phyloP scores from a whole-genome alignment of 202 grass and related monocot genomes.

The Thinopyrum obtusiflorum region DNA sequence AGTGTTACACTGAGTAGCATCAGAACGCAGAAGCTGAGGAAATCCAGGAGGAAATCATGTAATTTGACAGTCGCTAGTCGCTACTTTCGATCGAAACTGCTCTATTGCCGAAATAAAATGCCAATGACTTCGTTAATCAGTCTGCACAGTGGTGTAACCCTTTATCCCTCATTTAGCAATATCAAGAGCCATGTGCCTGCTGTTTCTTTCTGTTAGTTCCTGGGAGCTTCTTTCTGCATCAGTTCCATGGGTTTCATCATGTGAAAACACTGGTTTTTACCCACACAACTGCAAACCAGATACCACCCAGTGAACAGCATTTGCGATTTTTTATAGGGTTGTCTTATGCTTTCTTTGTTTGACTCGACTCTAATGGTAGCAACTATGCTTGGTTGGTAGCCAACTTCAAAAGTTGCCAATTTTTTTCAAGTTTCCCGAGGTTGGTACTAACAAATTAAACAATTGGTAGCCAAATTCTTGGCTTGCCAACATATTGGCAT shows the following conservation, averaged over 20 bases:
- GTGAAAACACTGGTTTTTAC: not conserved
- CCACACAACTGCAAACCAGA: not conserved
- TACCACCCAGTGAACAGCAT: not conserved
- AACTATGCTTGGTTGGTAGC: not conserved
- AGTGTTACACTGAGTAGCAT: conserved; percentile 38
- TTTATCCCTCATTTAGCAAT: conserved; percentile 13
- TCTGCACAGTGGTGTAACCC: not conserved
- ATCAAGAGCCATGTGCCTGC: not conserved
- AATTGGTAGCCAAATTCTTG: too few relatives aligned
- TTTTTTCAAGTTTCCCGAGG: too few relatives aligned
- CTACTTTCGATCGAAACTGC: conserved; percentile 4
- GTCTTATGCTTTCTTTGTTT: not conserved
- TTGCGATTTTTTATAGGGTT: not conserved
- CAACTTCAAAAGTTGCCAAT: too few relatives aligned
- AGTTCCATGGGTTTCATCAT: not conserved
- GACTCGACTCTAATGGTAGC: not conserved
- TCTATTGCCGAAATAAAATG: conserved; percentile 29
- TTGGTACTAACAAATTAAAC: not conserved
- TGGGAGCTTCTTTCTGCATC: not conserved
- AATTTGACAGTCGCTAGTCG: not conserved
- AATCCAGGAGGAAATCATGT: conserved; percentile 25
- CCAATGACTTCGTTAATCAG: conserved; percentile 22
- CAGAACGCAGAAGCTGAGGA: conserved; percentile 19
- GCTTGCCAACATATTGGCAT: too few relatives aligned
- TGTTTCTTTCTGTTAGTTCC: not conserved